Evolutionary conservation across 768 basidiomycete genomes (phyloP).

Genomic region (Mycena chlorophos): DNA sequence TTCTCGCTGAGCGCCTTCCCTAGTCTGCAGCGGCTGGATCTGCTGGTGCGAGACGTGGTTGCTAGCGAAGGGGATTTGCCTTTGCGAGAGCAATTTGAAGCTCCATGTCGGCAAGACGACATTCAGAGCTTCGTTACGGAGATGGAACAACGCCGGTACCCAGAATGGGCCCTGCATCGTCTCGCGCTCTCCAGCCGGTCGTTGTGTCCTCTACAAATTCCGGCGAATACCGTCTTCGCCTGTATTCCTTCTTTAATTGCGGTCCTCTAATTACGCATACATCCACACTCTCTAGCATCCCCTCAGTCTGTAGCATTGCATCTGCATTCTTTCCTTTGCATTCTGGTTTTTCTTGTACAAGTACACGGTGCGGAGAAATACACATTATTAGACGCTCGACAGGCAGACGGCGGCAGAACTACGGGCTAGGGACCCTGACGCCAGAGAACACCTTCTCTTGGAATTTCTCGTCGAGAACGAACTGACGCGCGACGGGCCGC

Average conservation of each 20-base stretch:
- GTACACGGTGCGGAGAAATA: too few relatives aligned
- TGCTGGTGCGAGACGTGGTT: constrained; percentile 41
- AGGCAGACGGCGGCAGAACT: background rate
- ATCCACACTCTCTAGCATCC: background rate
- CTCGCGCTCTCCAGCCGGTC: constrained; percentile 37
- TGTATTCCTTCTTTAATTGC: constrained; percentile 31
- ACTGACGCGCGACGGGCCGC: constrained; percentile 3
- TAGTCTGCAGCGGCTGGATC: constrained; percentile 34
- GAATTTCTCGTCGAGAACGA: constrained; percentile 25
- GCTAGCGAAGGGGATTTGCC: constrained; percentile 27
- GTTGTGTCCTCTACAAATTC: constrained; percentile 31
- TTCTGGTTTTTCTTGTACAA: too few relatives aligned
- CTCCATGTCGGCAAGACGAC: constrained; percentile 21
- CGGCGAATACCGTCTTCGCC: constrained; percentile 32
- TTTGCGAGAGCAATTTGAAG: constrained; percentile 11
- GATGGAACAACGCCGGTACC: constrained; percentile 35
- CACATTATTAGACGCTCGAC: background rate
- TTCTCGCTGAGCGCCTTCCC: constrained; percentile 41
- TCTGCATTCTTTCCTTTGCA: too few relatives aligned
- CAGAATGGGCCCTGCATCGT: constrained; percentile 34
- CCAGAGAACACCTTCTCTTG: constrained; percentile 28
- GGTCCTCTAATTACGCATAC: background rate
- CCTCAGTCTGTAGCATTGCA: background rate
- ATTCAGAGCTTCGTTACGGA: constrained; percentile 37
- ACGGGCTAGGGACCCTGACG: background rate